phyloP scores from a whole-genome alignment of 1,284 basidiomycete genomes.

The Malassezia pachydermatis region DNA sequence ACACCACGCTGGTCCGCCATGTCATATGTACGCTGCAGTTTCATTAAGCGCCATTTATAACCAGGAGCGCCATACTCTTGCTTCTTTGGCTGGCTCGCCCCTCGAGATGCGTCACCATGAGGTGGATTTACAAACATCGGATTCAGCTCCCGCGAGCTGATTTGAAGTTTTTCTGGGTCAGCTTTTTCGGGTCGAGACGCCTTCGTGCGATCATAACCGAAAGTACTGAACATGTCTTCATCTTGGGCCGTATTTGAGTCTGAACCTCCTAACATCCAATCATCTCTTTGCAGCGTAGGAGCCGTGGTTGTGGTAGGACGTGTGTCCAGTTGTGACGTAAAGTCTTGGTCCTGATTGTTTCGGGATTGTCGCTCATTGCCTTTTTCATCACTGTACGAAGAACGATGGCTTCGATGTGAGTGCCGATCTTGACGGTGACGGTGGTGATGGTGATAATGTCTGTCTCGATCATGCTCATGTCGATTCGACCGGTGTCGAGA shows the following conservation, averaged over 20 bases:
- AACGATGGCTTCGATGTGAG: not conserved
- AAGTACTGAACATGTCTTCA: constrained; percentile 65
- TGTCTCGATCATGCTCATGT: not conserved
- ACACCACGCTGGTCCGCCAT: constrained; percentile 69
- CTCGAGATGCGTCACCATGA: not conserved
- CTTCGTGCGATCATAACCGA: constrained; percentile 59
- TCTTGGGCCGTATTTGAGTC: no score
- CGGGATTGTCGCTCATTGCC: no score
- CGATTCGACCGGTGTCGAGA: not conserved
- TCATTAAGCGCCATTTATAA: constrained; percentile 95
- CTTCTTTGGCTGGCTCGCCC: constrained; percentile 9
- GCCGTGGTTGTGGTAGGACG: not conserved
- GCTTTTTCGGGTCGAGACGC: constrained; percentile 52
- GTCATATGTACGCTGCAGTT: constrained; percentile 77
- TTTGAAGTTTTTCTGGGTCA: constrained; percentile 60
- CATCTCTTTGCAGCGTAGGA: constrained; percentile 57
- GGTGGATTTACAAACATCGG: constrained; percentile 54
- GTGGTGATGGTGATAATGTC: constrained; percentile 1
- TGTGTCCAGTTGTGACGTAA: no score
- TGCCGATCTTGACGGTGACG: not conserved
- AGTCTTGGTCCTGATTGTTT: no score
- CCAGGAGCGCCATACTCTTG: constrained; percentile 64
- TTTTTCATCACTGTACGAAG: no score
- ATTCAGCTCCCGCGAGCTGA: constrained; percentile 64
- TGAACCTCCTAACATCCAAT: constrained; percentile 69